Base-by-base conservation (phyloP, 2,329 filamentous ascomycete species). In the Westerdykella aurantiaca region DNA sequence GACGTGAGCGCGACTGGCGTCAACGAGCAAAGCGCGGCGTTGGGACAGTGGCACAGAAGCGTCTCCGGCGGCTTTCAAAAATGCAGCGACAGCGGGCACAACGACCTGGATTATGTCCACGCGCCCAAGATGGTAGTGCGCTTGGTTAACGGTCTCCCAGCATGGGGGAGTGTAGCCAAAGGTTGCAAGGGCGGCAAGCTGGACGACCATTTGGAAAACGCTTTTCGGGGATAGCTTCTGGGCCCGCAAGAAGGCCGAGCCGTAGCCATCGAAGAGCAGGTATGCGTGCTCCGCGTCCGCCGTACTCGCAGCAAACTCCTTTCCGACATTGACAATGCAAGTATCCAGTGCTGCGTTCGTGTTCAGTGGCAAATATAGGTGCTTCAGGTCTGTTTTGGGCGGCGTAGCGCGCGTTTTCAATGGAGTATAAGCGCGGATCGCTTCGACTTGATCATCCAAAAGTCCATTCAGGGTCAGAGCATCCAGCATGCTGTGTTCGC, bases 101-200 rank as follows among this genome's bases (percentile, higher is more conserved):
- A 40, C 25, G 16, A 40, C 21, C n/a, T 40, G 38, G 14, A 40
- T 40, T 3, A 40, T 40, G 22, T 40, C 38, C 12, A 40, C 38
- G 25, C 38, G 38, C 13, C 38, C 38, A 16, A 29, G 38, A 12
- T 40, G 38, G 38, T 40, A 40, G 22, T 40, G 38, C 38, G 21
- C 38, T n/a, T 29, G 38, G 38, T 31, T 40, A n/a, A 40, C 38
- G 2, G 38, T 40, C 14, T 40, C 38, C 38, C 38, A 40, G 38
- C 38, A 40, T 9, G 38, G 38, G 12, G 38, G 25, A n/a, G 17
- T 11, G 38, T n/a, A 40, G 21, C 38, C 38, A 12, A 40, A 31
- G 7, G 25, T 40, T 7, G 25, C 3, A 4, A 31, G 38, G 14
- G 38, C 12, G 38, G 38, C 38, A 31, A 40, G 22, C 21, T 40